Evolutionary conservation across 768 basidiomycete species (phyloP).

Genomic region (Boletus subcaerulescens): DNA sequence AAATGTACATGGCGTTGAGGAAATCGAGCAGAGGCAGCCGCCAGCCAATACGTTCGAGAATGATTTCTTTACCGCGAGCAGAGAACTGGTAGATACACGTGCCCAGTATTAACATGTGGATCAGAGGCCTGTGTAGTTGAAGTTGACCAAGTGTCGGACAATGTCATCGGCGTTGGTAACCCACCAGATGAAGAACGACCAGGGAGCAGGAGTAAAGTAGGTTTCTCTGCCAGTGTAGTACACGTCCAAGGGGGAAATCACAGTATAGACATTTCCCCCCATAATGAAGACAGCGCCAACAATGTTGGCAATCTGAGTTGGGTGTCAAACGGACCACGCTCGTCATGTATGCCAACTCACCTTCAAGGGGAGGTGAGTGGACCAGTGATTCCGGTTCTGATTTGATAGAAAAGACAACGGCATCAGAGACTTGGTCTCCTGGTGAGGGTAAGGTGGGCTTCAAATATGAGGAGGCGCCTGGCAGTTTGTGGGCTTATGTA

Average conservation of each 20-base stretch:
- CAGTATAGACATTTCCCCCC: conserved; percentile 59
- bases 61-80: conserved; percentile 49
- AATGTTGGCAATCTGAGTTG: conserved; percentile 49
- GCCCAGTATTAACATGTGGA: conserved; percentile 65
- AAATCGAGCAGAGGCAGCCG: conserved; percentile 60
- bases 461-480: conserved; percentile 11
- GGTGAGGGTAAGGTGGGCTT: conserved; percentile 13
- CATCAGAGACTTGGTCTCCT: conserved; percentile 13
- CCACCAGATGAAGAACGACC: conserved; percentile 61
- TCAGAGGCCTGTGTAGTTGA: conserved; percentile 43
- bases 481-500: conserved; percentile 25
- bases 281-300: conserved; percentile 53
- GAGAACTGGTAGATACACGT: conserved; percentile 62
- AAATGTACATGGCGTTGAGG: conserved; percentile 64
- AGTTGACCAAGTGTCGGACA: neutral
- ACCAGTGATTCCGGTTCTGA: conserved; percentile 37
- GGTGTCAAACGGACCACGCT: conserved; percentile 2
- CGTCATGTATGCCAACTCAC: conserved; percentile 27
- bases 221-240: conserved; percentile 55
- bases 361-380: conserved; percentile 53
- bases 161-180: conserved; percentile 8
- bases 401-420: conserved; percentile 20
- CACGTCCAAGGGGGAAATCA: conserved; percentile 50
- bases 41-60: conserved; percentile 67
- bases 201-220: conserved; percentile 64